These are phyloP conservation scores for Lodderomyces jiufengensis DNA, from an alignment of 1,139 yeast genomes.

Conservation along the genomic window DNA sequence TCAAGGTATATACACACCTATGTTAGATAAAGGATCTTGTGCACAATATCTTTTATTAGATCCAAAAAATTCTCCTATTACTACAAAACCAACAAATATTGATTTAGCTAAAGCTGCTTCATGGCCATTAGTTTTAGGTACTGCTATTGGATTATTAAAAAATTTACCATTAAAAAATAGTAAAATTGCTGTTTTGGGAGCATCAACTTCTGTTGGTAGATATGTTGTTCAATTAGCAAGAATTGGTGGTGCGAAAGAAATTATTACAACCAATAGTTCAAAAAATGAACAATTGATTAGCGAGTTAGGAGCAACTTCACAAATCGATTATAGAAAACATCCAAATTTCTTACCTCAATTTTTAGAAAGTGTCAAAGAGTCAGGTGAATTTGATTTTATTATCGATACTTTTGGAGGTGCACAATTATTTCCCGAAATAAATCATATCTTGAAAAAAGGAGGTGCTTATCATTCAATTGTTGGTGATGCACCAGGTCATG, in stretches of 20 bases:
- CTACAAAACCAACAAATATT: constrained; percentile 46
- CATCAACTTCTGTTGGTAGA: constrained; percentile 70
- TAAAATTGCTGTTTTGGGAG: constrained; percentile 63
- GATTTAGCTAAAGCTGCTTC: constrained; percentile 55
- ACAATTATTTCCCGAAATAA: constrained; percentile 20
- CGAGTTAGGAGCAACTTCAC: constrained; percentile 48
- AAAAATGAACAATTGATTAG: constrained; percentile 37
- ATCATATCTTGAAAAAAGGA: constrained; percentile 30
- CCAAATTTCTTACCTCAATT: constrained; percentile 20
- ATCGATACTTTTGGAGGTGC: constrained; percentile 30
- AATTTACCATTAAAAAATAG: constrained; percentile 10
- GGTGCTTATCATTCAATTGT: constrained; percentile 48
- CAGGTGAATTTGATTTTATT: constrained; percentile 28
- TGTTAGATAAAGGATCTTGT: constrained; percentile 50
- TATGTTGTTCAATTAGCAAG: constrained; percentile 57
- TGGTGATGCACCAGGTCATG: constrained; percentile 27
- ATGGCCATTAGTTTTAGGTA: constrained; percentile 54
- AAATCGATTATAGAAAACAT: constrained; percentile 47
- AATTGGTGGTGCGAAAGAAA: constrained; percentile 40
- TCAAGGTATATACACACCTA: constrained; percentile 50
- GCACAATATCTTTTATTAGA: constrained; percentile 41
- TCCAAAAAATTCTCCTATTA: constrained; percentile 35
- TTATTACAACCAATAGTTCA: constrained; percentile 40
- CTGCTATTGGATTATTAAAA: constrained; percentile 48
- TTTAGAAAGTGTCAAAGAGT: constrained; percentile 21